Base-by-base conservation (phyloP, 495 filamentous ascomycete genomes). In the Penicillium alfredii region DNA sequence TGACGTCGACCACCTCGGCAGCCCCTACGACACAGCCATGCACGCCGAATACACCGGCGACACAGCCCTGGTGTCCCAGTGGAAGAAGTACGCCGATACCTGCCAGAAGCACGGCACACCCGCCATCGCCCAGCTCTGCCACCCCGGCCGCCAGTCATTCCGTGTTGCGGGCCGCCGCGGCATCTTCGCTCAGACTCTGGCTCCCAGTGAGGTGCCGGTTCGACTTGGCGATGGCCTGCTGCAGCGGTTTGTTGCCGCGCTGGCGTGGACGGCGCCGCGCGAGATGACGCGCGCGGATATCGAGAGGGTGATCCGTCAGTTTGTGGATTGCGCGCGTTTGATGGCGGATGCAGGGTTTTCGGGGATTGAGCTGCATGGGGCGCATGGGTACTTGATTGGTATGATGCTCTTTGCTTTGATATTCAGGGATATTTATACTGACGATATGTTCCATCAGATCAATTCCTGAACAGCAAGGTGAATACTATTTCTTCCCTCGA, bases 301-400 rank as follows among this genome's bases (percentile, higher is more conserved):
- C 26, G 62, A 66, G 17, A 23, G 43, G 5, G 60, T 73, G 9
- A 65, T 68, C 11, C 26, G 52, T 9, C 58, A 64, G 22, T 80
- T 74, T 47, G 66, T 69, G 1, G 56, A 66, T 41, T 63, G 72
- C 0, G 71, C 71, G 3, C 40, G 56, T 8, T 47, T 75, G 12
- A 68, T 72, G 35, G 53, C 67, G 3, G 61, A 64, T 37, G 64
- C 63, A 23, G 76, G 76, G 1, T 76, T 78, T 42, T 69, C 71
- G 33, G 75, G 72, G 0, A 41, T 80, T 10, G 67, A 80, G 55
- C 51, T 80, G 20, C 76, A 80, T 57, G 70, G 52, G 17, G 74
- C 76, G 12, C 76, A 81, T 58, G 76, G 77, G 16, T 81, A 78
- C 56, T 54, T 81, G 26, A 54, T 78, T 13, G 65, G 66, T 61